These are phyloP conservation scores for Trametes cingulata DNA, from an alignment of 768 basidiomycete species.

Conservation along the genomic window DNA sequence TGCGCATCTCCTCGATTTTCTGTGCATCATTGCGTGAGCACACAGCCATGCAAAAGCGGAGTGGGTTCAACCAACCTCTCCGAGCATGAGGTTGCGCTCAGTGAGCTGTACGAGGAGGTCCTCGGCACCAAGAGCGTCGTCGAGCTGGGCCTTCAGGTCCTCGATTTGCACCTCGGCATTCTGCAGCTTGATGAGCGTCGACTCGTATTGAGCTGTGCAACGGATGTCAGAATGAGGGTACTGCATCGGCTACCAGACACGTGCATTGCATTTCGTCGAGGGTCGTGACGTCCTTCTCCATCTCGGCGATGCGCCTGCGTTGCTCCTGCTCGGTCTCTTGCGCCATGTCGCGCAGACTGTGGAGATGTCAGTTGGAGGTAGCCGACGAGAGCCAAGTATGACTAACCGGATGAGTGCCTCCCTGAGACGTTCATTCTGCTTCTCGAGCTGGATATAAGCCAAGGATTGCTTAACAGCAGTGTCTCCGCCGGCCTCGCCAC, in stretches of 20 bases:
- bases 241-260: no score
- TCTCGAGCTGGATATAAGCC: conserved; percentile 86
- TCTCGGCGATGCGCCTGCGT: conserved; percentile 73
- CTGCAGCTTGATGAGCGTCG: conserved; percentile 73
- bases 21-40: conserved; percentile 30
- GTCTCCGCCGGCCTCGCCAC: conserved; percentile 32
- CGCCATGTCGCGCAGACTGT: conserved; percentile 83
- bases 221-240: background rate
- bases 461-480: conserved; percentile 55
- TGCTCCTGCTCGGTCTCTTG: conserved; percentile 88
- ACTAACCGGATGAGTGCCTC: conserved; percentile 85
- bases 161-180: conserved; percentile 93
- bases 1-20: conserved; percentile 98
- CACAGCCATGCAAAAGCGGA: background rate
- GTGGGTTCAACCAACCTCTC: conserved; percentile 60
- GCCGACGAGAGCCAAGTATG: background rate
- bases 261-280: conserved; percentile 83
- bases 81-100: conserved; percentile 87
- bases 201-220: conserved; percentile 71
- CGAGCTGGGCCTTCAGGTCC: conserved; percentile 90
- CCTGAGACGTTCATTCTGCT: conserved; percentile 93
- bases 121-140: conserved; percentile 93
- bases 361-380: background rate
- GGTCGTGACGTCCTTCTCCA: conserved; percentile 84
- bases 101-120: conserved; percentile 96